These are phyloP conservation scores for Chamaecrista fasciculata DNA, from an alignment of 306 rosid species.

Conservation along the genomic window DNA sequence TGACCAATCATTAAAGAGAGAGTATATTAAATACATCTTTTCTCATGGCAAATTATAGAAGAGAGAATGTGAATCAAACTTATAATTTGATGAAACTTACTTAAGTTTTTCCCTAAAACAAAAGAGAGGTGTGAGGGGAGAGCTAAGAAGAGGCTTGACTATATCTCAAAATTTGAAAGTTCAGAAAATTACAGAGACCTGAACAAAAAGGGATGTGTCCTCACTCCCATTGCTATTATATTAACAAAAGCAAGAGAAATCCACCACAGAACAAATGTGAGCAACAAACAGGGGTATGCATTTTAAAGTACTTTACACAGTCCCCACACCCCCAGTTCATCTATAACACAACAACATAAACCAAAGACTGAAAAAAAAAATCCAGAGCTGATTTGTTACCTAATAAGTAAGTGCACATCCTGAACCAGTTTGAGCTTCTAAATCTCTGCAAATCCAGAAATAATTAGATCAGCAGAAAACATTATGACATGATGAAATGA, in stretches of 20 bases:
- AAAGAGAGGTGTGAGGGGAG: not conserved
- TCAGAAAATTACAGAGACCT: conserved; percentile 8
- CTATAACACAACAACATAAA: conserved; percentile 33
- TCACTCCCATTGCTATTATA: conserved; percentile 39
- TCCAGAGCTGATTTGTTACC: conserved; percentile 50
- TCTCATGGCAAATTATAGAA: too few species aligned
- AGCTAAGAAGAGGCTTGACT: conserved; percentile 17
- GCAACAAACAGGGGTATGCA: conserved; percentile 29
- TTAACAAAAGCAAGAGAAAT: conserved; percentile 1
- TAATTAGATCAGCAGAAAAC: conserved; percentile 27
- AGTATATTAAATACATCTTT: too few species aligned
- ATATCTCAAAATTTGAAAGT: not conserved
- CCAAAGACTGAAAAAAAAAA: conserved; percentile 42
- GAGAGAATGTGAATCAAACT: too few species aligned
- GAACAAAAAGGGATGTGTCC: conserved; percentile 33
- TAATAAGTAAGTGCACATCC: conserved; percentile 44
- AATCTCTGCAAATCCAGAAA: conserved; percentile 61
- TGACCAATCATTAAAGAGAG: too few species aligned
- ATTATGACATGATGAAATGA: not conserved
- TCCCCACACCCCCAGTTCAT: conserved; percentile 42
- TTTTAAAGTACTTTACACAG: conserved; percentile 30
- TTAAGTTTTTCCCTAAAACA: too few species aligned
- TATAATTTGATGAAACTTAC: too few species aligned
- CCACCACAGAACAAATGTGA: conserved; percentile 34
- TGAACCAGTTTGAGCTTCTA: conserved; percentile 47